Conservation (phyloP, 148 eudicot species). For the Drosera capensis region DNA sequence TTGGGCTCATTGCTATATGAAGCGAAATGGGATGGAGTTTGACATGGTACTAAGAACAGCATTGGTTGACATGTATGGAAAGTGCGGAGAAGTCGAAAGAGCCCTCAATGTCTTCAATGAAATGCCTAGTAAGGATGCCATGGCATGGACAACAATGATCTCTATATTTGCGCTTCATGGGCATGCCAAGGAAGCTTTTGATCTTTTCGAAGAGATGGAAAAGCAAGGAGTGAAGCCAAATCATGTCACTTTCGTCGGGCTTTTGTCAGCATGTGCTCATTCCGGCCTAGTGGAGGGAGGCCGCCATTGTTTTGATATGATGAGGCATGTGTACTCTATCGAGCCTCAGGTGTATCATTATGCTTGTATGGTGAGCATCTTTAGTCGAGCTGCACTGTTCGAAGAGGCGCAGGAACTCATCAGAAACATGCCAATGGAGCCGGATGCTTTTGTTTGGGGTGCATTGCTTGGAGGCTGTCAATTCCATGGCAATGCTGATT, state of each 20-base stretch:
- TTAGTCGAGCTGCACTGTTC: conserved; percentile 58
- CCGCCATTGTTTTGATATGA: conserved; percentile 38
- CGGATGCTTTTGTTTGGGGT: conserved; percentile 72
- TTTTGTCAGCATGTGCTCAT: conserved; percentile 81
- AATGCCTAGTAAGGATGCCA: conserved; percentile 47
- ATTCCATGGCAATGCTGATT: conserved; percentile 39
- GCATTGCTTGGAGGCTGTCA: conserved; percentile 71
- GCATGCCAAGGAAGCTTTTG: conserved; percentile 42
- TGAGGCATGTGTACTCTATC: conserved; percentile 30
- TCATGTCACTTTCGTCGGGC: conserved; percentile 48
- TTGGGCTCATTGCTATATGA: conserved; percentile 47
- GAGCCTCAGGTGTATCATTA: conserved; percentile 56
- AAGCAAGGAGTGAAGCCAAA: conserved; percentile 43
- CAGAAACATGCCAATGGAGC: conserved; percentile 45
- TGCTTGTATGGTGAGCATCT: conserved; percentile 61
- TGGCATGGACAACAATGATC: conserved; percentile 87
- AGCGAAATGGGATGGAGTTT: conserved; percentile 38
- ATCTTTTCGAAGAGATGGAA: conserved; percentile 43
- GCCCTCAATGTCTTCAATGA: conserved; percentile 39
- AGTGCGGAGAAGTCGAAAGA: conserved; percentile 48
- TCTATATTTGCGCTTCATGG: conserved; percentile 54
- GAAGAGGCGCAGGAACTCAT: conserved; percentile 54
- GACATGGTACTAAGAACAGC: conserved; percentile 65
- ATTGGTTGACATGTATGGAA: conserved; percentile 74
- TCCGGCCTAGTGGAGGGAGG: conserved; percentile 50